phyloP scores from a whole-genome alignment of 257 asterid genomes.

The Salvia miltiorrhiza region DNA sequence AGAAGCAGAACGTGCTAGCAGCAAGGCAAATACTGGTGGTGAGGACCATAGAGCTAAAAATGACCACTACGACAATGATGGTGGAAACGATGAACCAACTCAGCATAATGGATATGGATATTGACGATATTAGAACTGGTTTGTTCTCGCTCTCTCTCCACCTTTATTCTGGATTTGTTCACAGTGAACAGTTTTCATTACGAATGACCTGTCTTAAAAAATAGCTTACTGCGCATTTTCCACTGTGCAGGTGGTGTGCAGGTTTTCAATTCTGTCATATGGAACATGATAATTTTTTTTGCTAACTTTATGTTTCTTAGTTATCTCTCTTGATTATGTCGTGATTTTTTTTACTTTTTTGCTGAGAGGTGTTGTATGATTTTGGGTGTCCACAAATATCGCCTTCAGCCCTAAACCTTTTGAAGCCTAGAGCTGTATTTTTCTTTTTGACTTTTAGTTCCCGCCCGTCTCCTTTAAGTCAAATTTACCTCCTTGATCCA shows the following conservation, averaged over 20 bases:
- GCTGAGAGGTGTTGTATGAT: conserved; percentile 20
- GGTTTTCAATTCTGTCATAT: conserved; percentile 75
- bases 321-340: conserved; percentile 15
- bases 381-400: background rate
- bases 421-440: background rate
- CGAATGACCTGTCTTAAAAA: conserved; percentile 26
- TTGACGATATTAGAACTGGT: conserved; percentile 44
- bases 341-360: conserved; percentile 1
- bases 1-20: conserved; percentile 46
- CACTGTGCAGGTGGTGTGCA: conserved; percentile 99
- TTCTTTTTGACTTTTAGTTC: background rate
- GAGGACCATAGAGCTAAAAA: conserved; percentile 29
- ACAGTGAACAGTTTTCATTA: background rate
- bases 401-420: background rate
- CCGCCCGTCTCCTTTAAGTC: background rate
- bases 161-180: background rate
- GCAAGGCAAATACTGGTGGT: conserved; percentile 28
- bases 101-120: conserved; percentile 44
- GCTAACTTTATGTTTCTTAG: conserved; percentile 16
- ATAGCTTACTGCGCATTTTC: conserved; percentile 86
- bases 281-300: conserved; percentile 47
- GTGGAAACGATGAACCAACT: conserved; percentile 24
- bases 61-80: conserved; percentile 26
- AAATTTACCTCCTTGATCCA: background rate
- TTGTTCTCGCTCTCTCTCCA: conserved; percentile 37